Evolutionary conservation across 495 filamentous ascomycete genomes (phyloP).

Genomic region (Evernia prunastri): DNA sequence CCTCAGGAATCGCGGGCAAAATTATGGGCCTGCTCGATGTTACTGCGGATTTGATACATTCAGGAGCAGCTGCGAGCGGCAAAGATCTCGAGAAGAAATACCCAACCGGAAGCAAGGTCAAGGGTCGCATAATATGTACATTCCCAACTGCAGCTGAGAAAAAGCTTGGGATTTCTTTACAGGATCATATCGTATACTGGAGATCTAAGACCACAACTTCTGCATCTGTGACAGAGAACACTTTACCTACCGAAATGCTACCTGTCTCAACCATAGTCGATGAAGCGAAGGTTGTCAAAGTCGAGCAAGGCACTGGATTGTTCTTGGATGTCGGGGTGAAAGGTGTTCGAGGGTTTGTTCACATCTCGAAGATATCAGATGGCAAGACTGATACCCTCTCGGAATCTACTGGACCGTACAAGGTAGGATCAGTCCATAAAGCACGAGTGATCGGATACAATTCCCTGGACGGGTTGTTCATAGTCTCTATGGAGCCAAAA

Average conservation of each 20-base stretch:
- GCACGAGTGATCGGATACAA: constrained; percentile 84
- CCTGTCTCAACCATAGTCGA: constrained; percentile 71
- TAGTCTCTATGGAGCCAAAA: constrained; percentile 74
- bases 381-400: constrained; percentile 75
- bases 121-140: constrained; percentile 77
- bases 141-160: constrained; percentile 70
- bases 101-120: constrained; percentile 74
- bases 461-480: constrained; percentile 73
- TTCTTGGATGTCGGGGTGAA: constrained; percentile 73
- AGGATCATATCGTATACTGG: constrained; percentile 73
- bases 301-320: constrained; percentile 69
- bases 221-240: constrained; percentile 32
- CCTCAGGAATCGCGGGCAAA: constrained; percentile 65
- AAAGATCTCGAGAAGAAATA: constrained; percentile 65
- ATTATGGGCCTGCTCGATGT: constrained; percentile 87
- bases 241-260: constrained; percentile 48
- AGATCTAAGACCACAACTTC: constrained; percentile 38
- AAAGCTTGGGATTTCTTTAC: constrained; percentile 78
- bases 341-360: constrained; percentile 75
- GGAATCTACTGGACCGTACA: constrained; percentile 67
- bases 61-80: constrained; percentile 57
- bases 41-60: constrained; percentile 85
- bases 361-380: constrained; percentile 86
- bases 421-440: constrained; percentile 66
- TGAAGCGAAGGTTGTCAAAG: constrained; percentile 65